Conservation (phyloP, 495 filamentous ascomycete species). For the Neurospora tetrasperma region DNA sequence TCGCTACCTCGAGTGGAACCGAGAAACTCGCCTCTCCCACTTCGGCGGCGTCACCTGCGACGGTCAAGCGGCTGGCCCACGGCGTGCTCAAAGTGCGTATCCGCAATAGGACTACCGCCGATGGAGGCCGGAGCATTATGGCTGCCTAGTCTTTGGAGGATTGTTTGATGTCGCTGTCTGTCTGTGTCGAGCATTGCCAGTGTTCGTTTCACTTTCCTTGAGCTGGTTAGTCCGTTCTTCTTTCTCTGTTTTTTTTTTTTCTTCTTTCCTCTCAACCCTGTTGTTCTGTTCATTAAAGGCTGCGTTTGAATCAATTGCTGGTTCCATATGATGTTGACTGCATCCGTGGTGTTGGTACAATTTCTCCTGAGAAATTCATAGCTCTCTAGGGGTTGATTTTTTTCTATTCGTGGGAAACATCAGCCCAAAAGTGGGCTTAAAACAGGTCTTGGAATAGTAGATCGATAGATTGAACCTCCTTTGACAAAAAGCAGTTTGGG, state of each 20-base stretch:
- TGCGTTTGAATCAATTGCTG: background rate
- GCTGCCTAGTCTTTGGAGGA: slow-evolving; percentile 20
- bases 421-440: background rate
- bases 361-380: background rate
- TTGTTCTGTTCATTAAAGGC: background rate
- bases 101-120: slow-evolving; percentile 41
- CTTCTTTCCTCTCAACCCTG: background rate
- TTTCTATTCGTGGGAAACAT: background rate
- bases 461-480: background rate
- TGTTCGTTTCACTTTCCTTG: background rate
- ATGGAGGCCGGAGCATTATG: slow-evolving; percentile 49
- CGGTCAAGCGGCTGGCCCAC: slow-evolving; percentile 30
- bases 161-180: background rate
- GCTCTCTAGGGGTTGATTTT: background rate
- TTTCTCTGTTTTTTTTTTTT: background rate
- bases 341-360: background rate
- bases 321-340: background rate
- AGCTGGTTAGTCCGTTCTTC: background rate
- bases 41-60: background rate
- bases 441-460: background rate
- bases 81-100: slow-evolving; percentile 43
- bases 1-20: background rate
- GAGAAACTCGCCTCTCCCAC: background rate
- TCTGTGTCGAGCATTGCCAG: background rate
- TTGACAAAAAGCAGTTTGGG: background rate